These are phyloP conservation scores for Pseudogymnoascus sp. DNA, from an alignment of 2,329 filamentous ascomycete genomes.

Conservation along the genomic window DNA sequence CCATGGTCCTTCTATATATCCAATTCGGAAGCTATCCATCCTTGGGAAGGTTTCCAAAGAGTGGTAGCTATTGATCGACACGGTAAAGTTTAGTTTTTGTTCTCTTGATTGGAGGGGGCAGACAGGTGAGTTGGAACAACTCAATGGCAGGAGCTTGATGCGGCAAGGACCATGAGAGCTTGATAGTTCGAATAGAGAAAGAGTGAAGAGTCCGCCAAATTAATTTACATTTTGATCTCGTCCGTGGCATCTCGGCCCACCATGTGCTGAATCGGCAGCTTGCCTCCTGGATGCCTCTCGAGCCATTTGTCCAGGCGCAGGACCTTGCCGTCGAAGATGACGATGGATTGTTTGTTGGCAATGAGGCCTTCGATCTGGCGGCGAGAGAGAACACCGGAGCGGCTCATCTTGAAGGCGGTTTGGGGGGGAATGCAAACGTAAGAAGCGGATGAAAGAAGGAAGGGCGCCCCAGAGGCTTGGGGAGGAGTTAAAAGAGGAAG, in stretches of 20 bases:
- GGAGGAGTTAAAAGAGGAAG: neutral
- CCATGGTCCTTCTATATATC: conserved; percentile 74
- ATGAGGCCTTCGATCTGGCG: conserved; percentile 74
- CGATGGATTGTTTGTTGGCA: conserved; percentile 68
- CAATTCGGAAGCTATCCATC: conserved; percentile 80
- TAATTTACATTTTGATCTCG: conserved; percentile 75
- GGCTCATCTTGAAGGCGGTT: conserved; percentile 10
- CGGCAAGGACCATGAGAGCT: conserved; percentile 4
- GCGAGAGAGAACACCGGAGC: conserved; percentile 40
- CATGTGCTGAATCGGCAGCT: conserved; percentile 88
- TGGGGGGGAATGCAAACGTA: neutral
- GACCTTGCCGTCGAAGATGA: conserved; percentile 75
- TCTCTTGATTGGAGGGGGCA: neutral
- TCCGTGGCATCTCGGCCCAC: conserved; percentile 89
- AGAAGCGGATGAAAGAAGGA: neutral
- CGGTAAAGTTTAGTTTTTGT: conserved; percentile 1
- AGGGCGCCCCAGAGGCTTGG: neutral
- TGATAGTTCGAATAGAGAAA: neutral
- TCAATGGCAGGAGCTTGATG: conserved; percentile 6
- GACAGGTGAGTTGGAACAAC: conserved; percentile 2
- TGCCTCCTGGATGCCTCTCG: conserved; percentile 83
- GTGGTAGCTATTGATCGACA: conserved; percentile 56
- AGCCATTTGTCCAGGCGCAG: conserved; percentile 86
- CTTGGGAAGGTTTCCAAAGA: conserved; percentile 66
- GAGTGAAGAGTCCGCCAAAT: conserved; percentile 27